Evolutionary conservation across 371 early-diverging fungal species (phyloP), one percentile per base, ranked within the genome.

Genomic region (Choanephora cucurbitarum): DNA sequence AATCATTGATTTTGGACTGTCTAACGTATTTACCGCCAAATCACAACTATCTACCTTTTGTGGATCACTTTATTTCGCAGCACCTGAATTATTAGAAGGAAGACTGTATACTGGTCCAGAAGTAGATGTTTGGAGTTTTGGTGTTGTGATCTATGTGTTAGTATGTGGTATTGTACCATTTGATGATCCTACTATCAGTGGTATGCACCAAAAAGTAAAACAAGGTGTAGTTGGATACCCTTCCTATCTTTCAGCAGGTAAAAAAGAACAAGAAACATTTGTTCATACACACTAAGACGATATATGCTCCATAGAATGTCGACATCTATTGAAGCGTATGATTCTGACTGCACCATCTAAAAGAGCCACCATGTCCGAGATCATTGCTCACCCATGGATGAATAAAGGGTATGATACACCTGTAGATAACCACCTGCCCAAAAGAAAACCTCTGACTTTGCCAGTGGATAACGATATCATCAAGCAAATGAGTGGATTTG

Each of bases 81-180:
- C 97, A 10, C 98, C 98, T 2, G 98, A 97, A 66, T 68, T 98
- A 41, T 73, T 98, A 19, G 81, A 82, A 50, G 96, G 94, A 11
- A 83, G 88, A 57, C 69, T 84, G 5, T 97, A 97, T 58, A 87
- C 81, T 0, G 98, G 97, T 0, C 96, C 97, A 8, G 97, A 95
- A 70, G 90, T 96, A 3, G 98, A 97, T 69, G 82, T 96, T 3
- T 97, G 97, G 97, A 91, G 91, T 56, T 87, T 97, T 67, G 98
- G 97, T n/a, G 90, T 98, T 44, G 91, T 97, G 5, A 70, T 96
- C 21, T 98, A 92, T 60, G 95, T 94, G 3, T 80, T 97, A 32
- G 89, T 95, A 14, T 91, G 91, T 57, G 98, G 97, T 39, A 89
- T 84, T 66, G 96, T 98, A 3, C 98, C 98, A 1, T 98, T 97